phyloP scores from a whole-genome alignment of 345 rosid genomes.

The Rhodomyrtus tomentosa region DNA sequence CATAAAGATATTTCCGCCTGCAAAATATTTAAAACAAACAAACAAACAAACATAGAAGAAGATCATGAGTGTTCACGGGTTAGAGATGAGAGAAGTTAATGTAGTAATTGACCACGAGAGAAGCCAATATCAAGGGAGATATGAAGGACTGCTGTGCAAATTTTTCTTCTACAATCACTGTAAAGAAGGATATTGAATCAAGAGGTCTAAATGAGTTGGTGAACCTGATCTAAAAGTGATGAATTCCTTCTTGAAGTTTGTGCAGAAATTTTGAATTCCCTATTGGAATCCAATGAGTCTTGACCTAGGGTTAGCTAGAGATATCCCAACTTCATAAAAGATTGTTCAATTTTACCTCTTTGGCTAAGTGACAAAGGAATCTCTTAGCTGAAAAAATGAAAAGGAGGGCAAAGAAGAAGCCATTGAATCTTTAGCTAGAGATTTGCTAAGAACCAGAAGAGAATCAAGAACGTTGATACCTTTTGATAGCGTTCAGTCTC shows the following conservation, averaged over 20 bases:
- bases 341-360: neutral
- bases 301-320: neutral
- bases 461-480: conserved; percentile 21
- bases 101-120: neutral
- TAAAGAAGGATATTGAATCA: neutral
- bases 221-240: neutral
- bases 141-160: neutral
- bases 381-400: neutral
- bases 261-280: neutral
- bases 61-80: neutral
- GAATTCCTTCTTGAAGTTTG: neutral
- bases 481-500: conserved; percentile 85
- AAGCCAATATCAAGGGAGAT: neutral
- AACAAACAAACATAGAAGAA: neutral
- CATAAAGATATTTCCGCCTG: conserved; percentile 92
- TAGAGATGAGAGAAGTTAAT: neutral
- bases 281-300: neutral
- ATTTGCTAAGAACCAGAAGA: neutral
- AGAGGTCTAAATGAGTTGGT: neutral
- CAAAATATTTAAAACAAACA: neutral
- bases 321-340: neutral
- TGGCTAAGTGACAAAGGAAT: neutral
- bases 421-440: neutral
- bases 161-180: neutral
- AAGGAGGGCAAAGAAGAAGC: neutral